Evolutionary conservation across 108 stramenopile species (phyloP), one percentile per base, ranked within the genome.

Genomic region (Pseudonitzschia pungens): DNA sequence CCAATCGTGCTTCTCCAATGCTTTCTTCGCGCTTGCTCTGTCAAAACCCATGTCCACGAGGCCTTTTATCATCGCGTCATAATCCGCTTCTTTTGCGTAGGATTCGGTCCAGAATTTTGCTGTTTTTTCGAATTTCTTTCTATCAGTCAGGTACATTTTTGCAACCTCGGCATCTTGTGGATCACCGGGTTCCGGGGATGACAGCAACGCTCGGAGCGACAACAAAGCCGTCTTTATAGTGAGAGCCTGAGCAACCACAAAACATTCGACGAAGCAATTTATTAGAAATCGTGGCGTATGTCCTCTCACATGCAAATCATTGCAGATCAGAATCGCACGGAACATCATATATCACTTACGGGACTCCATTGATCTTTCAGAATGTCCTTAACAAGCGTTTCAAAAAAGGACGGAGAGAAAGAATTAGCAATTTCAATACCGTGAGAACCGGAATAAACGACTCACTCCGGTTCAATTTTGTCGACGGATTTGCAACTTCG

Each of bases 1-100:
- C 91, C 97, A 97, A 15, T 79, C 84, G 71, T 89, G 77, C 36
- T 87, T 91, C 72, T 87, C 88, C 69, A 98, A 84, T 7, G 96
- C 97, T 63, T 86, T 84, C 68, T 74, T 70, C 10, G 92, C 95
- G 71, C 85, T 84, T 36, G 80, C 91, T 59, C 78, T 77, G 57
- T 94, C 88, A 80, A 98, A 98, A n/a, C 97, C 97, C 97, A 99
- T 99, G 48, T 96, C 97, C 69, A 85, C 84, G n/a, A 98, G 84
- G 58, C 92, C 60, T 28, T 55, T 59, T 26, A 96, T 89, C 10
- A 83, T 86, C 45, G 87, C 93, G 1, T 92, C 91, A 65, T 87
- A 80, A 28, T 65, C 71, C n/a, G 71, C 84, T n/a, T 89, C 83
- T 51, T 88, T 84, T 22, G 97, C 96, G 77, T 97, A 96, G 21